Base-by-base conservation (phyloP, 192 early-diverging fungal genomes). In the Endogone sp. region DNA sequence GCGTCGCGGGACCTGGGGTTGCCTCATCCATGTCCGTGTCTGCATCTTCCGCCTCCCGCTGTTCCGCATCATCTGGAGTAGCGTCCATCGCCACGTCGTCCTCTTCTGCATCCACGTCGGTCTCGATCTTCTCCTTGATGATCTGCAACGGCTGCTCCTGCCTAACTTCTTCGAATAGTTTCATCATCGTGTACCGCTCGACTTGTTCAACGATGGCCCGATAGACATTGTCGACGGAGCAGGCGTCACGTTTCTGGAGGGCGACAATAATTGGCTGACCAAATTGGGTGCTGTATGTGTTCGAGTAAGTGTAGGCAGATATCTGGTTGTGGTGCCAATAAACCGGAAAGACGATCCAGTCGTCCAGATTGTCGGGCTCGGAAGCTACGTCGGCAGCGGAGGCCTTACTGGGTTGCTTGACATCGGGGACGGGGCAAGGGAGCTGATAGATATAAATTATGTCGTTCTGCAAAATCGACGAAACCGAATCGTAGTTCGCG, bases 231-330 rank as follows among this genome's bases (percentile, higher is more conserved):
- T 85, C 71, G 3, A 69, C 63, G 31, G 62, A 23, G 3, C 49
- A 66, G 2, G 83, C 78, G 0, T 85, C 81, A 26, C 79, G 71
- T 10, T 75, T 73, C 3, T 60, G 71, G 3, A 85, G 68, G 11
- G 75, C 77, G 20, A 85, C 65, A 67, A 85, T 66, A 28, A 82
- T 78, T 3, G 81, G 83, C 6, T 72, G 70, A 16, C 83, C 83
- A 61, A 77, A 81, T 11, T 74, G 63, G 4, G 16, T 20, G 16
- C 27, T 13, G 16, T 65, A 60, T 24, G 37, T 49, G 16, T 49
- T 11, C 37, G 37, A 1, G 6, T 6, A 49, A 6, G 16, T 49
- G 37, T 16, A n/a, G n/a, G n/a, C n/a, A n/a, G n/a, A n/a, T n/a
- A n/a, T n/a, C n/a, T n/a, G n/a, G n/a, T n/a, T n/a, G n/a, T n/a